phyloP scores from a whole-genome alignment of 2,329 filamentous ascomycete species.

The Pseudogymnoascus sp. region DNA sequence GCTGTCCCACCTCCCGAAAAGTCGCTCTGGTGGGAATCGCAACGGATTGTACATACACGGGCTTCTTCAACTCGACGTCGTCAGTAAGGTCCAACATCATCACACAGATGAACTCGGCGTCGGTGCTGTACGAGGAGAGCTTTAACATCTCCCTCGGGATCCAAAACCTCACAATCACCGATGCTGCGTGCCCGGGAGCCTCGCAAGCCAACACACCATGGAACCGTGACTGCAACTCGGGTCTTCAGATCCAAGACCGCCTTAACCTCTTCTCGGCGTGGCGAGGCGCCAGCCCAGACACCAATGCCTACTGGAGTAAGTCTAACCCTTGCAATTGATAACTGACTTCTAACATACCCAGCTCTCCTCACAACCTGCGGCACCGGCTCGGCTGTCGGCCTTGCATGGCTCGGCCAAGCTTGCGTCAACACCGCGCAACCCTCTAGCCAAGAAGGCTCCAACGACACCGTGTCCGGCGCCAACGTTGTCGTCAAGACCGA shows the following conservation, averaged over 20 bases:
- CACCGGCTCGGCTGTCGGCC: constrained; percentile 75
- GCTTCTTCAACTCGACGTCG: constrained; percentile 56
- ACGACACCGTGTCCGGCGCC: constrained; percentile 71
- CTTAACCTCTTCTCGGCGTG: constrained; percentile 83
- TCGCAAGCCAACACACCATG: constrained; percentile 62
- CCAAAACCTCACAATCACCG: constrained; percentile 72
- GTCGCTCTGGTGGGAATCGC: constrained; percentile 88
- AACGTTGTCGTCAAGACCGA: constrained; percentile 82
- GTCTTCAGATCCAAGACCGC: constrained; percentile 61
- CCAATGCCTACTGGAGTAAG: constrained; percentile 88
- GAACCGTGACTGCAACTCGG: constrained; percentile 67
- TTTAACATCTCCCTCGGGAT: constrained; percentile 95
- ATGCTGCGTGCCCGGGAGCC: constrained; percentile 63
- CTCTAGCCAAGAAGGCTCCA: constrained; percentile 39
- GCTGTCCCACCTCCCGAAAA: constrained; percentile 82
- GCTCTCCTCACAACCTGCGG: constrained; percentile 59
- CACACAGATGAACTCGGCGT: constrained; percentile 74
- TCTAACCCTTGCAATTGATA: constrained; percentile 48
- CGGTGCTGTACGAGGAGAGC: constrained; percentile 75
- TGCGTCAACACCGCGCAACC: constrained; percentile 55
- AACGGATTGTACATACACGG: constrained; percentile 84
- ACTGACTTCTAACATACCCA: constrained; percentile 49
- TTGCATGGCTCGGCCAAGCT: constrained; percentile 87
- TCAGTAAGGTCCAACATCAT: constrained; percentile 70
- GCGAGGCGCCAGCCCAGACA: constrained; percentile 69